Percentiles rank a stretch among this genome's conserved stretches.
Conservation (phyloP, 225 moss, liverwort and hornwort species). For the Straminergon stramineum region DNA sequence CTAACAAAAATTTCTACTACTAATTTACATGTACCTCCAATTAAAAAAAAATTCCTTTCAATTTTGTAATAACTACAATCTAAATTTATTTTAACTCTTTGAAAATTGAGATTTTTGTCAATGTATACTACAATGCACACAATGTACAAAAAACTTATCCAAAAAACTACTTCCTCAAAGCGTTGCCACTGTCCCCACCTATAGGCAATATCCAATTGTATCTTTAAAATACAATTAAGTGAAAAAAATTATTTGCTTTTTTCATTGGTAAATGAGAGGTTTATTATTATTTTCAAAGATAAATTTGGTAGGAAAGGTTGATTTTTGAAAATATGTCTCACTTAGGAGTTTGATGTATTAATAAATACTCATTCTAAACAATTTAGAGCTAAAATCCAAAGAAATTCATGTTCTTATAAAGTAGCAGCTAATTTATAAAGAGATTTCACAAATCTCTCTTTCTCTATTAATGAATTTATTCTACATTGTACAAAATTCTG, state of each 20-base stretch:
- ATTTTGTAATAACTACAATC: background rate
- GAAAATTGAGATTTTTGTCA: background rate
- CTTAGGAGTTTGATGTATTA: background rate
- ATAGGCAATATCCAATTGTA: accelerated
- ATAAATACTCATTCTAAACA: background rate
- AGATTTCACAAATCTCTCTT: no score
- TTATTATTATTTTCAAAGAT: background rate
- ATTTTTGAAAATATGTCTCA: background rate
- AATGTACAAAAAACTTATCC: background rate
- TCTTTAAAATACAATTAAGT: background rate
- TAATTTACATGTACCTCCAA: background rate
- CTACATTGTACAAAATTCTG: accelerated
- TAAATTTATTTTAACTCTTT: no score
- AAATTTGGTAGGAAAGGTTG: background rate
- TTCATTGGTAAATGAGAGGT: background rate
- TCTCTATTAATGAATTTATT: no score
- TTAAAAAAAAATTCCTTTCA: background rate
- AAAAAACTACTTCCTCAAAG: background rate
- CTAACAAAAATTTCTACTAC: background rate
- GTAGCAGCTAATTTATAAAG: no score
- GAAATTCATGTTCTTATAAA: no score
- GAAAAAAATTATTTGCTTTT: accelerated
- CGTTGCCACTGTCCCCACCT: accelerated
- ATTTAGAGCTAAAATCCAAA: background rate
- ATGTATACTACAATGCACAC: background rate